Conservation (phyloP, 2,329 filamentous ascomycete genomes). For the Aspergillus sclerotialis region DNA sequence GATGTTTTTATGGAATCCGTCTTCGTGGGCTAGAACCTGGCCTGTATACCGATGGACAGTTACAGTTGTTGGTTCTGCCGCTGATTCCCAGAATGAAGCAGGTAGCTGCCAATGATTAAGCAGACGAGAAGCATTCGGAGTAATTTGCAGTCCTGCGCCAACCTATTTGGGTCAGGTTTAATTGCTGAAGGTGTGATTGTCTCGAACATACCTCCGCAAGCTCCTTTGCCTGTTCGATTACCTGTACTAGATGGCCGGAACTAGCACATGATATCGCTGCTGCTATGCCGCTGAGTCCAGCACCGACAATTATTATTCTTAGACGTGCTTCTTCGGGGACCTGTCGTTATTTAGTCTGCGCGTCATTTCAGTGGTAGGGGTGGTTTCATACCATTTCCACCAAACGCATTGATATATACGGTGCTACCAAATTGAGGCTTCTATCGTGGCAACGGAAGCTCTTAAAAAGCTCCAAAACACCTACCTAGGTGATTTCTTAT, state of each 20-base stretch:
- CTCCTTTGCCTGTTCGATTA: constrained; percentile 24
- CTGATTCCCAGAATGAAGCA: constrained; percentile 18
- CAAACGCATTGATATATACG: too few relatives aligned
- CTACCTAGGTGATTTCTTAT: too few relatives aligned
- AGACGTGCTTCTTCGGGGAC: constrained; percentile 15
- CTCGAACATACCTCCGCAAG: constrained; percentile 15
- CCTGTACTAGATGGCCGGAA: constrained; percentile 18
- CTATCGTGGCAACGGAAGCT: too few relatives aligned
- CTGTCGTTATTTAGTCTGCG: too few relatives aligned
- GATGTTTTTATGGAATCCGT: constrained; percentile 48
- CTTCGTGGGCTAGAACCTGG: constrained; percentile 37
- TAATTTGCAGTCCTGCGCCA: constrained; percentile 61
- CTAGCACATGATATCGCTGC: constrained; percentile 21
- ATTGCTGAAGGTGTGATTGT: neutral
- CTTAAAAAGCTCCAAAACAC: too few relatives aligned
- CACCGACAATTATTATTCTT: constrained; percentile 22
- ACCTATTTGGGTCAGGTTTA: constrained; percentile 31
- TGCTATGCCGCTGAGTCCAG: constrained; percentile 24
- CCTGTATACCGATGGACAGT: constrained; percentile 30
- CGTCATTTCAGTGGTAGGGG: too few relatives aligned
- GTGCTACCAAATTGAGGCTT: too few relatives aligned
- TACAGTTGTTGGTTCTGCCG: constrained; percentile 24
- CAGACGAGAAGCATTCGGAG: constrained; percentile 26
- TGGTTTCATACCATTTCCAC: too few relatives aligned
- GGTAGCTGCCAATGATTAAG: constrained; percentile 23